Conservation (phyloP, 768 basidiomycete genomes). For the Hemileccinum impolitum region DNA sequence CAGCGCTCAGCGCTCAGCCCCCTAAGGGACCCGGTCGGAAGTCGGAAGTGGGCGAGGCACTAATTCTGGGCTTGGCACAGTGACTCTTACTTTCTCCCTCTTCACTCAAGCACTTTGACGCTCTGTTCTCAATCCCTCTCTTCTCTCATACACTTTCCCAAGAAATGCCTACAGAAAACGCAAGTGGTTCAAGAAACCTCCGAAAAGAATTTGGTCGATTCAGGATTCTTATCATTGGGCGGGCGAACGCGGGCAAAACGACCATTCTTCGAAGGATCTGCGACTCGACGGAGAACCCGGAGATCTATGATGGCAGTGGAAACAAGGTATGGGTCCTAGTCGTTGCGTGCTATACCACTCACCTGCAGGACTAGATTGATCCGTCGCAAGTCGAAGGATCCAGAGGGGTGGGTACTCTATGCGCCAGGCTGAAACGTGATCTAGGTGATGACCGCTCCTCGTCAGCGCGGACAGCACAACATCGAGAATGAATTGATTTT, state of each 20-base stretch:
- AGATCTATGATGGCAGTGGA: constrained; percentile 2
- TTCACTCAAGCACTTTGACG: no score
- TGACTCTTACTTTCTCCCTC: no score
- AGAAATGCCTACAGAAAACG: neutral
- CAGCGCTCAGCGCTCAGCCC: no score
- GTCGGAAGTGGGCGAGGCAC: no score
- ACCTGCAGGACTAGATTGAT: neutral
- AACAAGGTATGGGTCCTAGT: neutral
- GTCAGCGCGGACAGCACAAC: neutral
- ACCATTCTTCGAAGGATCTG: constrained; percentile 5
- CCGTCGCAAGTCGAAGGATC: neutral
- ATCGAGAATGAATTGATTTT: constrained; percentile 4
- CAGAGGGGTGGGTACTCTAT: neutral
- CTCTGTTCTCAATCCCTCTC: no score
- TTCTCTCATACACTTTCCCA: neutral
- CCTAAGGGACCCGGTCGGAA: neutral
- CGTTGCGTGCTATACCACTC: neutral
- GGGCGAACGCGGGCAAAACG: constrained; percentile 7
- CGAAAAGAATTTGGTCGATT: neutral
- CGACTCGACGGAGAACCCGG: constrained; percentile 1
- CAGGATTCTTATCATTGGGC: constrained; percentile 3
- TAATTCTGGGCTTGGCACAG: no score
- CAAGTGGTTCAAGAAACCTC: neutral
- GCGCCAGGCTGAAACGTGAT: no score
- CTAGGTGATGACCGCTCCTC: no score